A percentile compares a stretch with the other conserved stretches of the same genome.
phyloP scores from a whole-genome alignment of 2,329 filamentous ascomycete genomes.

The Ascochyta fabae region DNA sequence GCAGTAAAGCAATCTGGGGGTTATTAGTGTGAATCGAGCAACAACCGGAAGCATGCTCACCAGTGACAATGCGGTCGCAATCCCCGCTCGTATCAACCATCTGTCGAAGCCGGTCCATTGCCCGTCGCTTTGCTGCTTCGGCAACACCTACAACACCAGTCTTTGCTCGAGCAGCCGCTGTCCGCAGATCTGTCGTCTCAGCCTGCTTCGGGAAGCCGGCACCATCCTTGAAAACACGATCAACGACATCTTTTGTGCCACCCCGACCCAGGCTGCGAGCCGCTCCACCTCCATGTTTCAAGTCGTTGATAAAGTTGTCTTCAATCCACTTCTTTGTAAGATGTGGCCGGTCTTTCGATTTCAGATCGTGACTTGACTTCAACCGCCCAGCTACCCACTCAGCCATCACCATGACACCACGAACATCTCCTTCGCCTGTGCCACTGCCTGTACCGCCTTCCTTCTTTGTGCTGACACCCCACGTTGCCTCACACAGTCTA shows the following conservation, averaged over 20 bases:
- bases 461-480: constrained; percentile 77
- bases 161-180: constrained; percentile 60
- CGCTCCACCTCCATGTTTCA: constrained; percentile 73
- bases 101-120: constrained; percentile 73
- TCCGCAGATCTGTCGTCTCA: constrained; percentile 55
- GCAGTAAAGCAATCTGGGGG: constrained; percentile 75
- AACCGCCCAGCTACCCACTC: constrained; percentile 84
- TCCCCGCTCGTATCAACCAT: constrained; percentile 83
- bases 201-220: constrained; percentile 74
- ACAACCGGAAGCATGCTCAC: constrained; percentile 27
- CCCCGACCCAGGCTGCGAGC: constrained; percentile 75
- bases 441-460: constrained; percentile 66
- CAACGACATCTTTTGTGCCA: constrained; percentile 75
- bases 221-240: constrained; percentile 78
- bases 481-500: constrained; percentile 80
- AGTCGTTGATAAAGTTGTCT: constrained; percentile 69
- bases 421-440: constrained; percentile 75
- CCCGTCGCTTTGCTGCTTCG: constrained; percentile 73
- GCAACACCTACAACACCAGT: constrained; percentile 66
- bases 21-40: constrained; percentile 16
- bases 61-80: constrained; percentile 75
- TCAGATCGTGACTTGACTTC: constrained; percentile 51
- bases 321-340: constrained; percentile 81
- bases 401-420: constrained; percentile 83
- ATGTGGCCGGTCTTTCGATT: constrained; percentile 50